Evolutionary conservation across 805 yeast species (phyloP), one percentile per base, ranked within the genome.

Genomic region (Wickerhamiella cacticola): DNA sequence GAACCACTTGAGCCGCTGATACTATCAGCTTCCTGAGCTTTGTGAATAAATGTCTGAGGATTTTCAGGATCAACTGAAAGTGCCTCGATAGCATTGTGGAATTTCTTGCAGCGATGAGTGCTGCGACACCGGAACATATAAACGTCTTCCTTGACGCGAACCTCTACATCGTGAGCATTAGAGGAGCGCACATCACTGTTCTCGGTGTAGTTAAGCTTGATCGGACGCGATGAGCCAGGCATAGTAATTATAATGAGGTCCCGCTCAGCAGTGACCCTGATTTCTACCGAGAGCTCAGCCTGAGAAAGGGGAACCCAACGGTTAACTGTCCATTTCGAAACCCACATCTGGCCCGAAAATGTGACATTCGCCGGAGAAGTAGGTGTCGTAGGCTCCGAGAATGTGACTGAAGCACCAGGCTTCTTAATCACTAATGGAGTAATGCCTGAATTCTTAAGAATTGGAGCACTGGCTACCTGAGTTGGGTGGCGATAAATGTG

Each of bases 301-400:
- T 57, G 61, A 6, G 58, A 55, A 13, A 57, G 48, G 12, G 61
- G 61, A 8, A 50, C 50, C 61, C 61, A 57, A 12, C 52, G 48
- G 24, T 48, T 43, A 15, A 33, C 41, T 2, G 44, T 43, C 61
- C 61, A 57, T 9, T 48, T 49, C 9, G 61, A 57, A 2, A 55
- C 56, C 61, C 61, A 57, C 43, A 57, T 36, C 24, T 46, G 42
- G 3, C 53, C 53, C 5, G 47, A 25, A 47, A 51, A 55, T 35
- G 55, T 41, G 13, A 43, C 31, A n/a, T 21, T 25, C 8, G 22
- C 38, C 4, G 38, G 31, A 13, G 24, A 15, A 3, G 47, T 43
- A 12, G 46, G 46, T 15, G 46, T 43, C 10, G 40, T n/a, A 24
- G 46, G 46, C 46, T 43, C 46, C 12, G 31, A 23, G 18, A 43